These are phyloP conservation scores for Ascochyta pisi DNA, from an alignment of 2,329 filamentous ascomycete species.

Conservation along the genomic window DNA sequence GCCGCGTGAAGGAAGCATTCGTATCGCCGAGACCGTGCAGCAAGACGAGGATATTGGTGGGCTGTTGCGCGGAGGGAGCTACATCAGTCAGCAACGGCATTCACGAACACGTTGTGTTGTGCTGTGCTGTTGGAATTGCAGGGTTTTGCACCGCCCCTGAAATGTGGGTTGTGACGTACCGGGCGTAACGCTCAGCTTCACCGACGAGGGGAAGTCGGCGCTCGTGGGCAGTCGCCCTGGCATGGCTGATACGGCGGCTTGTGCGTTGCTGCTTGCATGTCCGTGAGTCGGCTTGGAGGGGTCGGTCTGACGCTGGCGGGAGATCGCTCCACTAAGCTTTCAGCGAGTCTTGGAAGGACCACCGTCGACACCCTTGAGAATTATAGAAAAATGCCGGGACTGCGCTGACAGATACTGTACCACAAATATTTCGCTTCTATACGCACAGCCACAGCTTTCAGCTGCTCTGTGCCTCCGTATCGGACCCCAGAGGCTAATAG, in stretches of 20 bases:
- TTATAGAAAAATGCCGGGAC: background rate
- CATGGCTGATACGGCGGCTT: slow-evolving; percentile 35
- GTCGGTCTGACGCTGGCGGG: slow-evolving; percentile 19
- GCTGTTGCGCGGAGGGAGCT: slow-evolving; percentile 59
- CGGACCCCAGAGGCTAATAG: background rate
- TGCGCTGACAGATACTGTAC: background rate
- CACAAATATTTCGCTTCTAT: background rate
- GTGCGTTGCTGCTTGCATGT: slow-evolving; percentile 23
- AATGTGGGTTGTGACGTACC: slow-evolving; percentile 47
- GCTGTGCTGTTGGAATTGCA: background rate
- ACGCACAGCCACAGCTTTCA: slow-evolving; percentile 8
- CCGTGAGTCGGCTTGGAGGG: slow-evolving; percentile 3
- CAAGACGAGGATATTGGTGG: slow-evolving; percentile 78
- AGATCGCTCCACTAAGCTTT: slow-evolving; percentile 30
- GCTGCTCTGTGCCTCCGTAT: background rate
- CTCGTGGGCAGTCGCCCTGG: slow-evolving; percentile 53
- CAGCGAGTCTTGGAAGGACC: background rate
- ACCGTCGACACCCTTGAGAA: background rate
- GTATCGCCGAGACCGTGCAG: slow-evolving; percentile 86
- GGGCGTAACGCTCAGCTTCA: slow-evolving; percentile 53
- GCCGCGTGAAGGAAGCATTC: slow-evolving; percentile 69
- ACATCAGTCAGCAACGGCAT: slow-evolving; percentile 30
- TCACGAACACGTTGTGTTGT: background rate
- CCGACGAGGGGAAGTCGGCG: slow-evolving; percentile 52
- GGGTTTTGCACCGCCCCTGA: background rate